phyloP scores from a whole-genome alignment of 805 yeast genomes.

The Myxozyma monticola region DNA sequence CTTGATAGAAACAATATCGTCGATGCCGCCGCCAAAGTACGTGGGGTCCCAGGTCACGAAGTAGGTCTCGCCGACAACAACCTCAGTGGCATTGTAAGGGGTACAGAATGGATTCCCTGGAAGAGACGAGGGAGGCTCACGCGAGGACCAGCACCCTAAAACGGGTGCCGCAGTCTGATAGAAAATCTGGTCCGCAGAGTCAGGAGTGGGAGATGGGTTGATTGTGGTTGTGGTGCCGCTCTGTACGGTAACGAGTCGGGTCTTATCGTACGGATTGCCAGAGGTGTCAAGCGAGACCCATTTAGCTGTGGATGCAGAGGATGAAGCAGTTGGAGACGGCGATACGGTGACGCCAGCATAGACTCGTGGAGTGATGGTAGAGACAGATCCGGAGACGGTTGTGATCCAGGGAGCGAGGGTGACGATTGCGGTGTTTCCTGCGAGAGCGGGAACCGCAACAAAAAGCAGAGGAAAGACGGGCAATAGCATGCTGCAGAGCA shows the following conservation, averaged over 20 bases:
- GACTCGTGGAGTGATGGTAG: slow-evolving; percentile 62
- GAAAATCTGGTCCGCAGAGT: slow-evolving; percentile 4
- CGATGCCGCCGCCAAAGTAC: slow-evolving; percentile 42
- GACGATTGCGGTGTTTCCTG: slow-evolving; percentile 12
- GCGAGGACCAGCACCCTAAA: slow-evolving; percentile 17
- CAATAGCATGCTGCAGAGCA: background rate
- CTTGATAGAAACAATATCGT: slow-evolving; percentile 41
- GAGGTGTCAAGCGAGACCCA: slow-evolving; percentile 49
- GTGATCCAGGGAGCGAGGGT: slow-evolving; percentile 29
- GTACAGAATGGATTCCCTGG: slow-evolving; percentile 48
- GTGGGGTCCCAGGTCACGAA: slow-evolving; percentile 53
- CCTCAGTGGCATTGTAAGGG: slow-evolving; percentile 44
- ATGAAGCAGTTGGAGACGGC: slow-evolving; percentile 41
- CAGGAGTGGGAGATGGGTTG: slow-evolving; percentile 12
- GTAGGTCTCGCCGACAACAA: slow-evolving; percentile 50
- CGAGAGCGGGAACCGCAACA: background rate
- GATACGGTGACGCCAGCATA: slow-evolving; percentile 57
- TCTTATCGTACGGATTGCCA: slow-evolving; percentile 44
- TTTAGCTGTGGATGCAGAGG: slow-evolving; percentile 41
- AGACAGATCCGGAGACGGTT: slow-evolving; percentile 23
- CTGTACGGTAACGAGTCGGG: slow-evolving; percentile 5
- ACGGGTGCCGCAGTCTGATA: slow-evolving; percentile 18
- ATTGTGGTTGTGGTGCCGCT: background rate
- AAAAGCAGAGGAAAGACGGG: background rate
- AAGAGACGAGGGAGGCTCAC: slow-evolving; percentile 12